Conservation (phyloP, 257 asterid genomes). For the Nicotiana paniculata region DNA sequence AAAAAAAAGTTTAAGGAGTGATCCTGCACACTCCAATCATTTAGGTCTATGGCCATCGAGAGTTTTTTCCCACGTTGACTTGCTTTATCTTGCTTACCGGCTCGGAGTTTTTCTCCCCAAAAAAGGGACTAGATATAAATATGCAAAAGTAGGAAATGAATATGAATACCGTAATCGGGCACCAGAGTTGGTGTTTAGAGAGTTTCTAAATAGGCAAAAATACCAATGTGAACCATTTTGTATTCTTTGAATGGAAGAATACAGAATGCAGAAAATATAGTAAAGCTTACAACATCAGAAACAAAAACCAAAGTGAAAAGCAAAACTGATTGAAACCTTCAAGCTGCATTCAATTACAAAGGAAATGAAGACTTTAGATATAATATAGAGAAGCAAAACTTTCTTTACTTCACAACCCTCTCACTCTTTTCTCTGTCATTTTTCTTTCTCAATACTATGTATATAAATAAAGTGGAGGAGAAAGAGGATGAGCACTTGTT, state of each 20-base stretch:
- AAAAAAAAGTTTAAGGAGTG: no score
- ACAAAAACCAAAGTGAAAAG: background rate
- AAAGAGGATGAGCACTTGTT: constrained; percentile 52
- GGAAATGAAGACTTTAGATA: constrained; percentile 24
- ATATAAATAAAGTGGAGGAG: constrained; percentile 51
- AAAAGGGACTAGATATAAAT: background rate
- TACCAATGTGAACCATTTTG: background rate
- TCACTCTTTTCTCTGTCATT: constrained; percentile 19
- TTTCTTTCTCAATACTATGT: constrained; percentile 21
- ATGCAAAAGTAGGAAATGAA: background rate
- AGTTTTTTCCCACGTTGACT: no score
- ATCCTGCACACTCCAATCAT: no score
- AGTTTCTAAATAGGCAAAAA: background rate
- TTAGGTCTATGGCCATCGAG: no score
- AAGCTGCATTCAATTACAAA: constrained; percentile 26
- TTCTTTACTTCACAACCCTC: constrained; percentile 37
- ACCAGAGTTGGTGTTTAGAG: background rate
- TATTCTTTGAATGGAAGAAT: constrained; percentile 25
- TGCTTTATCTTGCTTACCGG: no score
- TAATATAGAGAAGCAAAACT: constrained; percentile 22
- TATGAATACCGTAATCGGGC: background rate
- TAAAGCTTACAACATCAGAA: constrained; percentile 53
- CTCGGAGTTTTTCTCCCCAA: no score
- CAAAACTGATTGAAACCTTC: constrained; percentile 12
- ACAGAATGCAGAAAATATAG: constrained; percentile 40